Conservation (phyloP, 108 stramenopile genomes). For the Nitzschia inconspicua region DNA sequence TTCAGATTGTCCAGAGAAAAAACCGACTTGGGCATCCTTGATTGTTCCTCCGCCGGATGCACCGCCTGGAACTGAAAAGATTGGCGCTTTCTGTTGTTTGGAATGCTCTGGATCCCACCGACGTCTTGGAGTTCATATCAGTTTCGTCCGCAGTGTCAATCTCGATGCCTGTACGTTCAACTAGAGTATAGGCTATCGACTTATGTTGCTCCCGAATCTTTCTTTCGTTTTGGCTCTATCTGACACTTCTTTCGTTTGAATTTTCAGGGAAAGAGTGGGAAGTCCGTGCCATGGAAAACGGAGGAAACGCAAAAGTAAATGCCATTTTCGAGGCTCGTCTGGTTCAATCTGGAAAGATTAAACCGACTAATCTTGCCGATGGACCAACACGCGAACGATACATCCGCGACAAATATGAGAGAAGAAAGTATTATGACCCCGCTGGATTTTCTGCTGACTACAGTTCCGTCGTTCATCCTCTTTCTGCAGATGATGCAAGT, state of each 20-base stretch:
- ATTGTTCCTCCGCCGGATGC: constrained; percentile 83
- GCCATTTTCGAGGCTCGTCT: constrained; percentile 79
- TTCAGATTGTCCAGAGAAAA: constrained; percentile 90
- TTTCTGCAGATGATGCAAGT: neutral
- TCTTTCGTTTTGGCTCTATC: neutral
- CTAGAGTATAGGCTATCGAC: neutral
- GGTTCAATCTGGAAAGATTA: constrained; percentile 40
- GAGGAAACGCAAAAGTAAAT: constrained; percentile 87
- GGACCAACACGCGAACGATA: constrained; percentile 79
- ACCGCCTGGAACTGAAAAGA: constrained; percentile 66
- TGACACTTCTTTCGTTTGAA: neutral
- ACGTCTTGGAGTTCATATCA: constrained; percentile 95
- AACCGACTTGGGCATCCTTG: constrained; percentile 96
- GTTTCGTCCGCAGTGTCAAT: constrained; percentile 94
- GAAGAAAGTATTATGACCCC: constrained; percentile 81
- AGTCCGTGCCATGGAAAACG: constrained; percentile 89
- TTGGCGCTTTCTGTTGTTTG: constrained; percentile 97
- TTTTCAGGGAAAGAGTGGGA: constrained; percentile 84
- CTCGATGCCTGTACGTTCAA: constrained; percentile 80
- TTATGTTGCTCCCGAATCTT: neutral
- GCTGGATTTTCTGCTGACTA: constrained; percentile 27
- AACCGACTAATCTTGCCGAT: constrained; percentile 66
- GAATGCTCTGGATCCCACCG: constrained; percentile 99
- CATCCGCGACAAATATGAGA: constrained; percentile 92
- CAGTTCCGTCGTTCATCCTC: neutral